Evolutionary conservation across 257 asterid species (phyloP), one percentile per base, ranked within the genome.

Genomic region (Penstemon barbatus): DNA sequence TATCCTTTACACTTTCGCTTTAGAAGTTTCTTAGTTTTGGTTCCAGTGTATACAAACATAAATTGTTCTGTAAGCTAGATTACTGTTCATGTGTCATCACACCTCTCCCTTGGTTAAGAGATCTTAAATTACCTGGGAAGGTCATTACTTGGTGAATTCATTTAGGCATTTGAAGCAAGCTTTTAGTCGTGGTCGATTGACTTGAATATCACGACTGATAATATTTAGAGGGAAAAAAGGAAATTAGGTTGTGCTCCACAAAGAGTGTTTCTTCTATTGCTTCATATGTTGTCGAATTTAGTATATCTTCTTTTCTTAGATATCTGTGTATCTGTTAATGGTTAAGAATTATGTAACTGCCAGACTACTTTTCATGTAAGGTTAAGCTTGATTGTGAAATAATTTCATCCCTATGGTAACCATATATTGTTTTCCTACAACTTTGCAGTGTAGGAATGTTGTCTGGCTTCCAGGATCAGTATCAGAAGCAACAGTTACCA

Each of bases 391-490:
- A 46, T 4, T 45, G 65, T 8, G n/a, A 37, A 43, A 15, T 71
- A 49, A n/a, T 19, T 25, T 64, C 36, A 62, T 68, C 71, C 68
- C 62, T 38, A 18, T 54, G 58, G 45, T 54, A 60, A 71, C 46
- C 73, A 61, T 50, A 41, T 43, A 43, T 33, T 72, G 61, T 54
- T 25, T 70, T 49, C 59, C 65, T 69, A 45, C 57, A 52, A 67
- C 69, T 69, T 79, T 74, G 41, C 91, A 93, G 98, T 93, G 99
- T 76, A 85, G 97, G 82, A 88, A 81, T 78, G 99, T 54, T 54
- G 89, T 90, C 75, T 93, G 99, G 99, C 97, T 93, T 71, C 99
- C 99, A 65, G 94, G 99, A 52, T 83, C 97, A 63, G 73, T 84
- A 66, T 79, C 88, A 66, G 95, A 90, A 73, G 99, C 99, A 63